Base-by-base conservation (phyloP, 768 basidiomycete genomes). In the Cystobasidiopsis lactophilus region DNA sequence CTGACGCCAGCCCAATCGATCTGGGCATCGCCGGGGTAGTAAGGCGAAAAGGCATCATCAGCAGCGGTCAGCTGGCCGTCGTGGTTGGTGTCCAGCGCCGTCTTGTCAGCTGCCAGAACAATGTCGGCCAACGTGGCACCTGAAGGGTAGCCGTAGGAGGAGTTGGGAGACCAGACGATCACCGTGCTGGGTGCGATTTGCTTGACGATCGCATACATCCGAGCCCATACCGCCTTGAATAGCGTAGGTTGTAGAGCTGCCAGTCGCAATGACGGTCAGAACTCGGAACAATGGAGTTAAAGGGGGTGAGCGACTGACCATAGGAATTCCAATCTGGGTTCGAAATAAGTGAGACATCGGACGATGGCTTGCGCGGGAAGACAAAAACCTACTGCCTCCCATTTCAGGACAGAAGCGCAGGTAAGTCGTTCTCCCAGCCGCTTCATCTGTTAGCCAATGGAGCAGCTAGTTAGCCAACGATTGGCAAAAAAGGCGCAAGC, bases 1-100 rank as follows among this genome's bases (percentile, higher is more conserved):
- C 62, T 63, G 33, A 64, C 23, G 5, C 62, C 63, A 40, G 56
- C 57, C 63, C 63, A 64, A 57, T 64, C 63, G 30, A 64, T 62
- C 21, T 56, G n/a, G 21, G 57, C 52, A 47, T 60, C 60, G 1
- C 63, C 63, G 0, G 63, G 63, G 50, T 58, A 64, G 54, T 58
- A 64, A 21, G 63, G 60, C 35, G 55, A 37, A 39, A 60, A 50
- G 14, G 63, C 31, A 31, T 64, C 62, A 44, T 64, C 63, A 3
- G 30, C 58, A 0, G 45, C 41, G 29, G 57, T 52, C 31, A 64
- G 55, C 43, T 54, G 35, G 9, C 58, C 57, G 43, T 62, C 54
- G 16, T 27, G 24, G 52, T 64, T 57, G 23, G 63, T 64, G 50
- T 64, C 63, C n/a, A 64, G 57, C 1, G 54, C 37, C 0, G 57